Evolutionary conservation across 2,329 filamentous ascomycete species (phyloP), one percentile per base, ranked within the genome.

Genomic region (Fusarium globosum): DNA sequence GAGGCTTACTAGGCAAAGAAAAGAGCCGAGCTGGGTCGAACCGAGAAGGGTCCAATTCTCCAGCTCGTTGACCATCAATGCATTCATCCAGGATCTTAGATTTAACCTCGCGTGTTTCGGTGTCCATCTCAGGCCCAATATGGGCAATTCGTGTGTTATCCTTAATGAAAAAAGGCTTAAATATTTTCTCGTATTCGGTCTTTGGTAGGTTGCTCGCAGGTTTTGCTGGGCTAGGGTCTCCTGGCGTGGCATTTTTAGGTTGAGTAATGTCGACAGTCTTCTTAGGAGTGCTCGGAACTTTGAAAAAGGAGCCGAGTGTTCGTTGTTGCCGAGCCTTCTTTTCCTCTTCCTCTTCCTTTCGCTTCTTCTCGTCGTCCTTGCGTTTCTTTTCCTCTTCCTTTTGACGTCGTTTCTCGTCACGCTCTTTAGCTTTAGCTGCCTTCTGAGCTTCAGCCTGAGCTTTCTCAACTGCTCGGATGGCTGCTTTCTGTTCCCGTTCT

Each of bases 151-250:
- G 88, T 4, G 94, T 93, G 77, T 94, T 88, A 6, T 91, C 87
- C 66, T 94, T 92, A 51, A 96, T 79, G 71, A 93, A 95, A 81
- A 98, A 98, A 0, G 93, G 91, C 38, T 94, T 88, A 78, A 98
- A 98, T 41, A 87, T 85, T 74, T 90, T 91, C 23, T 93, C 85
- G 74, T 94, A 95, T 49, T 89, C 87, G 0, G 88, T 86, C 56
- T 74, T 78, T 33, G 69, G 60, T n/a, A 61, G 41, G 38, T 77
- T 74, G 13, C 45, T 56, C 13, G 67, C 33, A 28, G 56, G n/a
- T 41, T 72, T 77, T 18, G 57, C 43, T 18, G 68, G 64, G 42
- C 76, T 68, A 13, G 71, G 61, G 72, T 84, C 80, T 48, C 73
- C 61, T 57, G 82, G 75, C 42, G 80, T 80, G 12, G 58, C 68